Conservation (phyloP, 163 green algal genomes). For the Chlamydomonas reinhardtii region DNA sequence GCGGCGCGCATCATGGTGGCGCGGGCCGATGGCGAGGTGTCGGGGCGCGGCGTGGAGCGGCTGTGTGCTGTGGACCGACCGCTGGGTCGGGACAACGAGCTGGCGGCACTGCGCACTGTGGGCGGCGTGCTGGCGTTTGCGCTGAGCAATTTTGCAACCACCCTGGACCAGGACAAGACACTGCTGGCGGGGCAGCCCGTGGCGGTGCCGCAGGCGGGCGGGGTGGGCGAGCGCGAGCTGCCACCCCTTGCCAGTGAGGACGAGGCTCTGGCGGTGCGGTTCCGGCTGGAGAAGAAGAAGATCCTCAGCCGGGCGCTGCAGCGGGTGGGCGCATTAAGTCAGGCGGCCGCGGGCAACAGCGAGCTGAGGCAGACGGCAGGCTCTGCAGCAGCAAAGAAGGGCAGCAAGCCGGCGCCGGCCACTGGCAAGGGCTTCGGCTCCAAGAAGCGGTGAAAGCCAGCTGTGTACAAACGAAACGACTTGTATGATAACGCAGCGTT, state of each 20-base stretch:
- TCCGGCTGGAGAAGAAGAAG: slow-evolving; percentile 74
- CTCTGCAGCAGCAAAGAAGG: slow-evolving; percentile 6
- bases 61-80: slow-evolving; percentile 65
- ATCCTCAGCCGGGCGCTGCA: slow-evolving; percentile 63
- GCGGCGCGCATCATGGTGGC: slow-evolving; percentile 55
- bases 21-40: slow-evolving; percentile 46
- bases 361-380: slow-evolving; percentile 9
- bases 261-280: slow-evolving; percentile 66
- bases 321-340: slow-evolving; percentile 18
- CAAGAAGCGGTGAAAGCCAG: too few species aligned
- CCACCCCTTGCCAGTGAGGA: slow-evolving; percentile 35
- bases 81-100: slow-evolving; percentile 61
- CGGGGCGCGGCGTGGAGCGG: slow-evolving; percentile 40
- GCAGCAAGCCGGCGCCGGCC: slow-evolving; percentile 2
- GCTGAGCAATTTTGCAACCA: slow-evolving; percentile 63
- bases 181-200: slow-evolving; percentile 44
- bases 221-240: slow-evolving; percentile 7
- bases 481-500: too few species aligned
- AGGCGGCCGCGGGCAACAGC: background rate
- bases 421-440: slow-evolving; percentile 32
- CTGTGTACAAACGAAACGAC: too few species aligned
- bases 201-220: background rate
- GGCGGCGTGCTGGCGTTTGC: slow-evolving; percentile 58
- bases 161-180: slow-evolving; percentile 59
- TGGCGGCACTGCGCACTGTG: slow-evolving; percentile 54